Evolutionary conservation across 106 monocot species (phyloP).

Genomic region (Posidonia australis): DNA sequence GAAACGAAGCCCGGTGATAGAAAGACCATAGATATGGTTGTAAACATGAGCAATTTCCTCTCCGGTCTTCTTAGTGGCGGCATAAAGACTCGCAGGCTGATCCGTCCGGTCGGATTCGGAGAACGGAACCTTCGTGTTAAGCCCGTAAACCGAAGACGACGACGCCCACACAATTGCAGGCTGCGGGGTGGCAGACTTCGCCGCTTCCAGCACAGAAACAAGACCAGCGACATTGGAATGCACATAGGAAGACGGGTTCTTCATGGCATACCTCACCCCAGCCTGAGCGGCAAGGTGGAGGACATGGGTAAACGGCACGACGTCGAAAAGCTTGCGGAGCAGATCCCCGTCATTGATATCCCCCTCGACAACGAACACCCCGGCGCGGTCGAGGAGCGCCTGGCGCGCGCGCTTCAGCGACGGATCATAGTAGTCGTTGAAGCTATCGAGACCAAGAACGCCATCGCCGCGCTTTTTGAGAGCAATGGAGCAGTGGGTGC

Average conservation of each 20-base stretch:
- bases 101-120: conserved; percentile 12
- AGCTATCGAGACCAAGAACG: not conserved
- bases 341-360: conserved; percentile 37
- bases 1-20: conserved; percentile 15
- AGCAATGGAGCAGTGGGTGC: not conserved
- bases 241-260: conserved; percentile 24
- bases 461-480: not conserved
- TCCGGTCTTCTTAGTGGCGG: conserved; percentile 18
- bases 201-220: not conserved
- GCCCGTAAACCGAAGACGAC: conserved; percentile 2
- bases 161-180: conserved; percentile 1
- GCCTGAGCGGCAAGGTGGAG: conserved; percentile 12
- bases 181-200: not conserved
- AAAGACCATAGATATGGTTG: conserved; percentile 17
- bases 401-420: conserved; percentile 1
- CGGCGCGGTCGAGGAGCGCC: conserved; percentile 31
- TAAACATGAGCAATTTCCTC: conserved; percentile 15
- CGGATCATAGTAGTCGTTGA: conserved; percentile 2
- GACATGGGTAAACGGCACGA: conserved; percentile 40
- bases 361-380: conserved; percentile 49
- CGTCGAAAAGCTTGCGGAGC: conserved; percentile 40
- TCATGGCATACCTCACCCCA: conserved; percentile 23
- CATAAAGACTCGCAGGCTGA: conserved; percentile 10
- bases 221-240: conserved; percentile 28
- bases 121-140: conserved; percentile 10